Conservation (phyloP, 1,139 yeast genomes). For the Candida sp. region DNA sequence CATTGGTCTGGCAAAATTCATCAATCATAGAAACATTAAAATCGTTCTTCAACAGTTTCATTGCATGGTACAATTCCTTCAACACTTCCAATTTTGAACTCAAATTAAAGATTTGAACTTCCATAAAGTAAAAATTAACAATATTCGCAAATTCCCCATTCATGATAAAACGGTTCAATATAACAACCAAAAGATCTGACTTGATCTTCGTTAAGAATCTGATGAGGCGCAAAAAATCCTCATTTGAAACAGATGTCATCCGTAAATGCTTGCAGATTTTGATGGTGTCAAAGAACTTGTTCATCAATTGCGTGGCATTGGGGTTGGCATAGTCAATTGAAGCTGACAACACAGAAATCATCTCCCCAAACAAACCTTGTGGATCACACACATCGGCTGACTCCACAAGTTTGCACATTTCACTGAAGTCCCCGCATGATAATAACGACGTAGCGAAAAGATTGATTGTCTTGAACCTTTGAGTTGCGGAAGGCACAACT, state of each 20-base stretch:
- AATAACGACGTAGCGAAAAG: conserved; percentile 12
- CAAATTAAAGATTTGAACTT: conserved; percentile 21
- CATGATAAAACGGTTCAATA: conserved; percentile 31
- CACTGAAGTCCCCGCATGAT: conserved; percentile 13
- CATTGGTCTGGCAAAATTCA: conserved; percentile 5
- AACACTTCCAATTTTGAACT: conserved; percentile 22
- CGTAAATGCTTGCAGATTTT: conserved; percentile 25
- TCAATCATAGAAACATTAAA: conserved; percentile 4
- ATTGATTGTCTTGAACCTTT: conserved; percentile 12
- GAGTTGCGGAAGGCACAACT: background rate
- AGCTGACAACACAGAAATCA: conserved; percentile 1
- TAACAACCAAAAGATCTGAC: conserved; percentile 29
- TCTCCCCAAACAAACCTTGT: conserved; percentile 6
- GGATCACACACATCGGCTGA: conserved; percentile 14
- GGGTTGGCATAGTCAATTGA: background rate
- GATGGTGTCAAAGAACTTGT: conserved; percentile 13
- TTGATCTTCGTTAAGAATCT: conserved; percentile 28
- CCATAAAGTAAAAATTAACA: conserved; percentile 34
- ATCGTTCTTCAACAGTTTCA: background rate
- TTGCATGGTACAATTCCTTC: conserved; percentile 17
- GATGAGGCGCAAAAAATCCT: conserved; percentile 29
- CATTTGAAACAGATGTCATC: conserved; percentile 22
- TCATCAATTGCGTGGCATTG: conserved; percentile 3
- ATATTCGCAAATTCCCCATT: conserved; percentile 19
- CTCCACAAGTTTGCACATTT: conserved; percentile 20